A percentile compares a stretch with the other conserved stretches of the same genome.
These are phyloP conservation scores for Hamiltosporidium magnivora DNA, from an alignment of 371 early-diverging fungal species.

Conservation along the genomic window DNA sequence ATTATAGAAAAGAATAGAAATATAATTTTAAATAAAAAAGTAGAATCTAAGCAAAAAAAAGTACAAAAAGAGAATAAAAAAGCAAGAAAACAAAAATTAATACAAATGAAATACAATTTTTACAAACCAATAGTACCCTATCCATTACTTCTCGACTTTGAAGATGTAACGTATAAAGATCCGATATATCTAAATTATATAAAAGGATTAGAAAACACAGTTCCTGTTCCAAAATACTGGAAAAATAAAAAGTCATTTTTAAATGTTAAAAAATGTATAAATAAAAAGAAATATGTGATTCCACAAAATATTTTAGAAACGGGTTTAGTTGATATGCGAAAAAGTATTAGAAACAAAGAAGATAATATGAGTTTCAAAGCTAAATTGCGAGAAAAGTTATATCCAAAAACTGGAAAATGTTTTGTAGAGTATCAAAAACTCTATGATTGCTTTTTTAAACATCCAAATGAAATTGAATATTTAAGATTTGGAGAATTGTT, in stretches of 20 bases:
- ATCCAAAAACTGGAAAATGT: slow-evolving; percentile 82
- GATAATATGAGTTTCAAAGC: slow-evolving; percentile 64
- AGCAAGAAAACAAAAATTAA: no score
- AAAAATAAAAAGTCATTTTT: slow-evolving; percentile 79
- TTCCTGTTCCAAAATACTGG: slow-evolving; percentile 89
- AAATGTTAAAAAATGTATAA: slow-evolving; percentile 79
- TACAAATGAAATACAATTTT: no score
- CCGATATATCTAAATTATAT: slow-evolving; percentile 72
- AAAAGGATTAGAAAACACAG: slow-evolving; percentile 74
- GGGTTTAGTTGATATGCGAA: slow-evolving; percentile 83
- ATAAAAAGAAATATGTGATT: slow-evolving; percentile 78
- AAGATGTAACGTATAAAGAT: slow-evolving; percentile 52
- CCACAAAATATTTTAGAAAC: slow-evolving; percentile 67
- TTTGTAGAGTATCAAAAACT: slow-evolving; percentile 83
- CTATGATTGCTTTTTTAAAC: slow-evolving; percentile 85
- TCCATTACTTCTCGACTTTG: no score
- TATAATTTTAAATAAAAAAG: no score
- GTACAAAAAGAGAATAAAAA: no score
- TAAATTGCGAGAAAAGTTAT: slow-evolving; percentile 71
- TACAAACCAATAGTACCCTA: no score
- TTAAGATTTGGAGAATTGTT: no score
- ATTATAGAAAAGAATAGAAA: no score
- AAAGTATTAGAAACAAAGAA: slow-evolving; percentile 70
- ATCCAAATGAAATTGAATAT: slow-evolving; percentile 63
- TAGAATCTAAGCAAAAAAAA: no score